Conservation (phyloP, 192 early-diverging fungal species). For the Linnemannia zychae region DNA sequence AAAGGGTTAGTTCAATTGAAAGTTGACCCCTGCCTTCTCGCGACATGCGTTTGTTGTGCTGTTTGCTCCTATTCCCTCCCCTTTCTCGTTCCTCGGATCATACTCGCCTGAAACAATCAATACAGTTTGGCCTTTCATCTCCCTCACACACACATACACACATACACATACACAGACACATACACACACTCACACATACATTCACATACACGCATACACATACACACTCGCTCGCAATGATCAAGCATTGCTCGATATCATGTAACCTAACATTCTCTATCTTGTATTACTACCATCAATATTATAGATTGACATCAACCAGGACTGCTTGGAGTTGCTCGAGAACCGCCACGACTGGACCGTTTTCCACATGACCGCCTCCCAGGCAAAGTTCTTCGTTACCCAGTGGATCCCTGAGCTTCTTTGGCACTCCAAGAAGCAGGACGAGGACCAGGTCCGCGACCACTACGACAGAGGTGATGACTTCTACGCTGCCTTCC, state of each 20-base stretch:
- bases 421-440: slow-evolving; percentile 96
- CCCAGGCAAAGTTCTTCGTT: slow-evolving; percentile 93
- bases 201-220: too few species aligned
- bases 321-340: slow-evolving; percentile 87
- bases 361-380: slow-evolving; percentile 85
- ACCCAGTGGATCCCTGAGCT: slow-evolving; percentile 97
- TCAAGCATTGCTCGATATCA: too few species aligned
- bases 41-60: not conserved
- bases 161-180: too few species aligned
- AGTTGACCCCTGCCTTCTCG: not conserved
- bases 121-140: too few species aligned
- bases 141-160: too few species aligned
- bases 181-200: too few species aligned
- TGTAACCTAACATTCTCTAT: not conserved
- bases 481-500: slow-evolving; percentile 96
- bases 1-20: not conserved
- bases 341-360: slow-evolving; percentile 98
- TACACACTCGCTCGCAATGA: too few species aligned
- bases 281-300: not conserved
- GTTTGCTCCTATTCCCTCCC: not conserved
- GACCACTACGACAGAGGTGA: slow-evolving; percentile 99
- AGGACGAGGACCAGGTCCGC: slow-evolving; percentile 98
- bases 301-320: slow-evolving; percentile 87
- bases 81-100: too few species aligned
- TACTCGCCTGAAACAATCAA: too few species aligned